phyloP scores from a whole-genome alignment of 768 basidiomycete species.

The Hygrocybe coccinea region DNA sequence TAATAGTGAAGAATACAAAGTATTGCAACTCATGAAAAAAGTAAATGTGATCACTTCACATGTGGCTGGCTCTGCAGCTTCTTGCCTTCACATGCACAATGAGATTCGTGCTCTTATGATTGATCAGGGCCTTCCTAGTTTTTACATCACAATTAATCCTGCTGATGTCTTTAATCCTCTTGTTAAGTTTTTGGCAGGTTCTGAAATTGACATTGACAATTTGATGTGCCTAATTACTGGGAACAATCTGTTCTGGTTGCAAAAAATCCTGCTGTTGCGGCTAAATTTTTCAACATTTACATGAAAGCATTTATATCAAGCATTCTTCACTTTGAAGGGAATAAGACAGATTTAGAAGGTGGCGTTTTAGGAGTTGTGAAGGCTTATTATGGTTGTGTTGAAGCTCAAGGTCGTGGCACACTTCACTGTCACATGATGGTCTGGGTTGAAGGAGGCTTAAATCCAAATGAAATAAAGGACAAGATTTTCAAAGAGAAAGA shows the following conservation, averaged over 20 bases:
- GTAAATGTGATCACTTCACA: slow-evolving; percentile 16
- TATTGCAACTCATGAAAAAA: slow-evolving; percentile 20
- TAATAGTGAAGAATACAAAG: slow-evolving; percentile 26
- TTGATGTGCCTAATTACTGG: slow-evolving; percentile 27
- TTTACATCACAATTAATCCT: slow-evolving; percentile 45
- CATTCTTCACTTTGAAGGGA: slow-evolving; percentile 23
- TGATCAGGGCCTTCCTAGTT: slow-evolving; percentile 33
- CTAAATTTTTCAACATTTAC: slow-evolving; percentile 40
- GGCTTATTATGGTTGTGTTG: slow-evolving; percentile 39
- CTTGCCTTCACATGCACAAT: slow-evolving; percentile 30
- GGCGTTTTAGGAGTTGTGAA: slow-evolving; percentile 32
- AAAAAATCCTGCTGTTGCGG: slow-evolving; percentile 35
- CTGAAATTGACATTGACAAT: slow-evolving; percentile 33
- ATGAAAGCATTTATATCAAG: slow-evolving; percentile 32
- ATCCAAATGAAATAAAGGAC: slow-evolving; percentile 27
- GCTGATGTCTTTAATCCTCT: slow-evolving; percentile 40
- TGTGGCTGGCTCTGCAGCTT: slow-evolving; percentile 29
- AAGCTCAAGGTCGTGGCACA: slow-evolving; percentile 36
- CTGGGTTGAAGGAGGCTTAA: slow-evolving; percentile 34
- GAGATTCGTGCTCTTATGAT: slow-evolving; percentile 34
- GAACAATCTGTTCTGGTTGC: slow-evolving; percentile 36
- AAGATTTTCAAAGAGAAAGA: slow-evolving; percentile 8
- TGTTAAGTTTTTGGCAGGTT: slow-evolving; percentile 35
- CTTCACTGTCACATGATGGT: slow-evolving; percentile 41
- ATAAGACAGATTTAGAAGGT: slow-evolving; percentile 9